A percentile compares a stretch with the other conserved stretches of the same genome.
These are phyloP conservation scores for Choiromyces venosus DNA, from an alignment of 495 filamentous ascomycete species.

Conservation along the genomic window DNA sequence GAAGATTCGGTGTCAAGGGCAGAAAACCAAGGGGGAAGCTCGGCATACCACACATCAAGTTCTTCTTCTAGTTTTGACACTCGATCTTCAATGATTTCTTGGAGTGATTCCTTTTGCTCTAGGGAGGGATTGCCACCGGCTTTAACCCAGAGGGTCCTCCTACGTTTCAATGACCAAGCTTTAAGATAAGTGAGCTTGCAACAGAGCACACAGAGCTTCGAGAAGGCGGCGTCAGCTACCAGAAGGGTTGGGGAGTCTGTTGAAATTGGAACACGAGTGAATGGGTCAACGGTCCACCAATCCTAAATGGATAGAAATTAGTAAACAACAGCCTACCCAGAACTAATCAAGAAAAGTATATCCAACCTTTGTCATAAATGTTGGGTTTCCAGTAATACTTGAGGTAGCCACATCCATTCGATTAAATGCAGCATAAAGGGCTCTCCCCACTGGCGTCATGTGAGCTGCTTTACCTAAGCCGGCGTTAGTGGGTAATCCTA, in stretches of 20 bases:
- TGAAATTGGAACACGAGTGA: slow-evolving; percentile 35
- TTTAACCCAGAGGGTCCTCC: slow-evolving; percentile 30
- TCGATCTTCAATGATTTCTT: slow-evolving; percentile 28
- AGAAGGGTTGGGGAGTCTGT: slow-evolving; percentile 30
- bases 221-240: slow-evolving; percentile 32
- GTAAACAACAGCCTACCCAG: background rate
- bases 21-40: slow-evolving; percentile 33
- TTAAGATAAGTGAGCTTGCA: slow-evolving; percentile 37
- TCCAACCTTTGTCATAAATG: slow-evolving; percentile 36
- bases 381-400: slow-evolving; percentile 37
- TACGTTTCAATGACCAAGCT: slow-evolving; percentile 29
- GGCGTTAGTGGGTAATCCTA: slow-evolving; percentile 12
- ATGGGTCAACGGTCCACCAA: slow-evolving; percentile 41
- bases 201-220: slow-evolving; percentile 38
- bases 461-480: slow-evolving; percentile 35
- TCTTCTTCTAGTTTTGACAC: slow-evolving; percentile 30
- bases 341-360: background rate
- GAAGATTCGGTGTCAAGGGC: slow-evolving; percentile 22
- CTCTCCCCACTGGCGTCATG: slow-evolving; percentile 38
- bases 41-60: slow-evolving; percentile 31
- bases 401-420: slow-evolving; percentile 37
- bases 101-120: slow-evolving; percentile 19
- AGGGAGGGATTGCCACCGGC: slow-evolving; percentile 9
- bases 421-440: slow-evolving; percentile 37
- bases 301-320: slow-evolving; percentile 19